phyloP scores from a whole-genome alignment of 768 basidiomycete genomes.

The Leucocoprinus sp. region DNA sequence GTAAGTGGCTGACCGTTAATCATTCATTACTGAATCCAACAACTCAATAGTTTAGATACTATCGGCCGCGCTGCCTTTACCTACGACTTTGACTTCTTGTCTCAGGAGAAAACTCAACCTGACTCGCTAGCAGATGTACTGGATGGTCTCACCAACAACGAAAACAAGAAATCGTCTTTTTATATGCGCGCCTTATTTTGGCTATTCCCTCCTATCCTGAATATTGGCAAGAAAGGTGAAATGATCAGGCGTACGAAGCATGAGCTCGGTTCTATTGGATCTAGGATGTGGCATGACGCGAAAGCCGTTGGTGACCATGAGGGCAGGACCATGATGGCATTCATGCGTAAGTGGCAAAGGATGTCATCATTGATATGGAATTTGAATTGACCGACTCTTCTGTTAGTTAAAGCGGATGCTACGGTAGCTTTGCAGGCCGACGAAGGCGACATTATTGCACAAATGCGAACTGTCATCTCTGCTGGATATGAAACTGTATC shows the following conservation, averaged over 20 bases:
- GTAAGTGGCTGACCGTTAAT: conserved; percentile 25
- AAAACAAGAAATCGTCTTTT: conserved; percentile 48
- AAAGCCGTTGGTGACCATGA: conserved; percentile 35
- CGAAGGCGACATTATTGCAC: conserved; percentile 45
- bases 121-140: conserved; percentile 43
- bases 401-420: conserved; percentile 36
- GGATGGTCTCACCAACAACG: conserved; percentile 53
- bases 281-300: conserved; percentile 47
- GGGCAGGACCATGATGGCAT: conserved; percentile 42
- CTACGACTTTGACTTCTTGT: conserved; percentile 51
- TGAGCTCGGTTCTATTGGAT: conserved; percentile 46
- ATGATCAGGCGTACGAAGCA: conserved; percentile 47
- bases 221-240: conserved; percentile 48
- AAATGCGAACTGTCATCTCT: conserved; percentile 57
- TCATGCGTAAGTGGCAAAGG: conserved; percentile 37
- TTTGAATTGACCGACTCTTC: background rate
- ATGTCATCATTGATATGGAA: background rate
- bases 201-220: conserved; percentile 47
- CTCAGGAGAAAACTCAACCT: conserved; percentile 25
- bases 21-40: background rate
- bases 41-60: conserved; percentile 40
- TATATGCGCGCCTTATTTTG: conserved; percentile 60
- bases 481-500: conserved; percentile 53
- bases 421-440: conserved; percentile 24
- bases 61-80: conserved; percentile 56